These are phyloP conservation scores for Vitis riparia DNA, from an alignment of 164 flowering plant genomes.

Conservation along the genomic window DNA sequence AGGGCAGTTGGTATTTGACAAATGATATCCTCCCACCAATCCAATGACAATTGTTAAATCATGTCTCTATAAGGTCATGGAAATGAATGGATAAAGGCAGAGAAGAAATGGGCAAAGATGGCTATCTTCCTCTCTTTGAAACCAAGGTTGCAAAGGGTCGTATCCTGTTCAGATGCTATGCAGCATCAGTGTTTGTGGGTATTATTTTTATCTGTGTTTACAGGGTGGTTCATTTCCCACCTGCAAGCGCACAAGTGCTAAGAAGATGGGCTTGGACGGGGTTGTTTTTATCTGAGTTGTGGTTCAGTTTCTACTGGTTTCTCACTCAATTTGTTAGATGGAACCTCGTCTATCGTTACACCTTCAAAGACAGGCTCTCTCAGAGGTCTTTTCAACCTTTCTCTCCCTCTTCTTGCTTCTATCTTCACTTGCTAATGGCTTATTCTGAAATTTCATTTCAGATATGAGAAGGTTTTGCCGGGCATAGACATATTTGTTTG, in stretches of 20 bases:
- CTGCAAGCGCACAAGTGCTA: neutral
- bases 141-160: conserved; percentile 25
- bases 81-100: no score
- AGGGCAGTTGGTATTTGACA: no score
- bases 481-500: conserved; percentile 42
- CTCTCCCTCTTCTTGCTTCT: no score
- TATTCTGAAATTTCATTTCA: no score
- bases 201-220: conserved; percentile 26
- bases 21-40: no score
- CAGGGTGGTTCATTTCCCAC: conserved; percentile 27
- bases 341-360: conserved; percentile 31
- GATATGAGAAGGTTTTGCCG: conserved; percentile 29
- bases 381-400: conserved; percentile 14
- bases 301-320: conserved; percentile 46
- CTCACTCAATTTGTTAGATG: conserved; percentile 28
- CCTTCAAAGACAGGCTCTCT: conserved; percentile 37
- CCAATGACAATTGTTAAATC: neutral
- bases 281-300: conserved; percentile 34
- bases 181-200: conserved; percentile 19
- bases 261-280: conserved; percentile 37
- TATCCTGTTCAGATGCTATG: conserved; percentile 13
- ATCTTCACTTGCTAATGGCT: no score
- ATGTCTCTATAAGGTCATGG: no score
- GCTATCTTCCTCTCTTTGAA: conserved; percentile 16
- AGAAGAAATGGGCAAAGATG: neutral